Conservation (phyloP, 208 protist species). For the Trypanosoma melophagium region DNA sequence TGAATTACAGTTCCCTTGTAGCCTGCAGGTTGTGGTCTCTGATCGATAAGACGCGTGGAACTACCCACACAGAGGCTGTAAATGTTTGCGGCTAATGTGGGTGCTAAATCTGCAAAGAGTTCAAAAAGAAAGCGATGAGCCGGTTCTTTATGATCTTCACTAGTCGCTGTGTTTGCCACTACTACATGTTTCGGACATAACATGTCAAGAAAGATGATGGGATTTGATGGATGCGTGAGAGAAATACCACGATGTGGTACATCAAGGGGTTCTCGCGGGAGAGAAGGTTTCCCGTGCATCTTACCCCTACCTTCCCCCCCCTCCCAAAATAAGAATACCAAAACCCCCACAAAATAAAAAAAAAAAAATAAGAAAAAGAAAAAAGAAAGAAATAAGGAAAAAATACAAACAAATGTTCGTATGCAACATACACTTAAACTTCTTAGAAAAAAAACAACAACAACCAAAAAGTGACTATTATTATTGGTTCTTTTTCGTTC, state of each 20-base stretch:
- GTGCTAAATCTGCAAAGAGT: constrained; percentile 31
- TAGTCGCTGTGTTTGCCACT: neutral
- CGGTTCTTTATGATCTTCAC: neutral
- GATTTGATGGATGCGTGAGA: constrained; percentile 28
- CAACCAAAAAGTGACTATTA: no score
- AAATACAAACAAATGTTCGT: no score
- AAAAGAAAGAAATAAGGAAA: no score
- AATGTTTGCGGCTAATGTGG: constrained; percentile 27
- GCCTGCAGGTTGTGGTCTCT: constrained; percentile 23
- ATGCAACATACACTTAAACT: no score
- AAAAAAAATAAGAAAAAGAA: constrained; percentile 23
- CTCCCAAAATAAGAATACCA: no score
- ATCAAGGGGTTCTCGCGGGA: constrained; percentile 15
- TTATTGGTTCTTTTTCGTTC: no score
- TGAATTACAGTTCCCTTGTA: constrained; percentile 31
- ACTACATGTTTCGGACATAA: neutral
- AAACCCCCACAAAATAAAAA: constrained; percentile 21
- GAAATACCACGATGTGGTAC: constrained; percentile 32
- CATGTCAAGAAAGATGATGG: constrained; percentile 33
- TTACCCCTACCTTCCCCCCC: neutral
- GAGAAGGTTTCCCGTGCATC: constrained; percentile 14
- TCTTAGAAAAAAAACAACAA: no score
- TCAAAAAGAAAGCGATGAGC: constrained; percentile 33
- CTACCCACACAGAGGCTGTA: constrained; percentile 26
- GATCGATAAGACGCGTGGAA: constrained; percentile 26